Base-by-base conservation (phyloP, 2,329 filamentous ascomycete genomes). In the Sporothrix schenckii region DNA sequence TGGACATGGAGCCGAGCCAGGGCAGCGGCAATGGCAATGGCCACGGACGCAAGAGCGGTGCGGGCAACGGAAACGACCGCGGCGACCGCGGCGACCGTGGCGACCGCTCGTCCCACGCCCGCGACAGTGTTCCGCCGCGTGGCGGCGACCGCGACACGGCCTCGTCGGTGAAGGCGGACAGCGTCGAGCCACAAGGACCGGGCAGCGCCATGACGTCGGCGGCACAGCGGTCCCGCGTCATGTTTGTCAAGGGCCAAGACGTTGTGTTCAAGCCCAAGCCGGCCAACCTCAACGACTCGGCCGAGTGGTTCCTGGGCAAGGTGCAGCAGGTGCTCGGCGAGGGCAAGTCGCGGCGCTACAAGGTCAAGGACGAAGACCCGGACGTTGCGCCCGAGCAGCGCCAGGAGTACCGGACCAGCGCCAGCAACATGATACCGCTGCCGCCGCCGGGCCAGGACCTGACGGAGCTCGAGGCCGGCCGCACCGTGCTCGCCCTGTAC, bases 331-430 rank as follows among this genome's bases (percentile, higher is more conserved):
- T 94, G 16, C 85, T 88, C 68, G 91, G 91, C 16, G 91, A 94
- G 72, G 91, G 90, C 69, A 93, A 93, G 78, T 91, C 88, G 77
- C 85, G 91, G 76, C 87, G 91, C 58, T 94, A 94, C 80, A 90
- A 91, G 78, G 91, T 94, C 30, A 88, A 93, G 75, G 92, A 94
- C 76, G 90, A 91, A 41, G 91, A 93, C 77, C 90, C 91, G 1
- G 92, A 93, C 75, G 88, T 80, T 50, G 74, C 77, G 87, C 77
- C 87, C 83, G 75, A 88, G 85, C 75, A 89, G 75, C 86, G 90
- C 72, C 86, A 86, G 73, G 87, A 88, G 75, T 93, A 92, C 78
- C 88, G 88, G 70, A 91, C 90, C 2, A 89, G 87, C 56, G 91
- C 91, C 1, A 89, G 86, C 76, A 91, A 87, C 76, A 89, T 95